Evolutionary conservation across 805 yeast species (phyloP), one percentile per base, ranked within the genome.

Genomic region (Kregervanrija delftensis): DNA sequence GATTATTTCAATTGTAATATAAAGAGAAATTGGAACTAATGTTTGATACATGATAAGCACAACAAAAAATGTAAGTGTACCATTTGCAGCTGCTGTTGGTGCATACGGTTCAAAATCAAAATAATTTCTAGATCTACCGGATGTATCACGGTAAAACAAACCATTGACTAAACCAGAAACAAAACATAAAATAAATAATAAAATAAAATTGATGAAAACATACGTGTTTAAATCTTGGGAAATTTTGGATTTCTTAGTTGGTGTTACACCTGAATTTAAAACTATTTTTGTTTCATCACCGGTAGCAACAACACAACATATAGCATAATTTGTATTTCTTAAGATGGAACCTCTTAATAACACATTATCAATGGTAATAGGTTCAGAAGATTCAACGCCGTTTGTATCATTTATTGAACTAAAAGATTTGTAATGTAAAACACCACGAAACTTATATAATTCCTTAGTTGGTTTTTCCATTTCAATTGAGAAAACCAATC

Each of bases 251-350:
- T 77, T 72, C 59, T 85, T 85, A 2, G 83, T 77, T 8, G 95
- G 95, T 0, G 93, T 84, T 28, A 75, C 72, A 41, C 93, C 93
- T 3, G 90, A 72, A 59, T 86, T 85, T 49, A 86, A 64, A 81
- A 85, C 81, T 47, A 86, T 81, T 62, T 85, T 86, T 10, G 89
- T 73, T 55, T 85, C 91, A 33, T 63, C 59, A 44, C 95, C 95
- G 3, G 95, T 85, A 59, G 81, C 83, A n/a, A 82, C 72, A 5
- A 81, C 90, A 22, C 79, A 59, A 22, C 91, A 88, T 44, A 86
- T 69, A 2, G 72, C 84, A 89, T 90, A 85, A 50, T 77, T 76
- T 3, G 91, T 82, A 61, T 85, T 85, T 59, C 91, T 69, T 47
- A 85, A 66, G 8, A 85, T 73, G 36, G 82, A 77, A 6, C 93